Evolutionary conservation across 306 rosid species (phyloP), one percentile per base, ranked within the genome.

Genomic region (Quercus suber): DNA sequence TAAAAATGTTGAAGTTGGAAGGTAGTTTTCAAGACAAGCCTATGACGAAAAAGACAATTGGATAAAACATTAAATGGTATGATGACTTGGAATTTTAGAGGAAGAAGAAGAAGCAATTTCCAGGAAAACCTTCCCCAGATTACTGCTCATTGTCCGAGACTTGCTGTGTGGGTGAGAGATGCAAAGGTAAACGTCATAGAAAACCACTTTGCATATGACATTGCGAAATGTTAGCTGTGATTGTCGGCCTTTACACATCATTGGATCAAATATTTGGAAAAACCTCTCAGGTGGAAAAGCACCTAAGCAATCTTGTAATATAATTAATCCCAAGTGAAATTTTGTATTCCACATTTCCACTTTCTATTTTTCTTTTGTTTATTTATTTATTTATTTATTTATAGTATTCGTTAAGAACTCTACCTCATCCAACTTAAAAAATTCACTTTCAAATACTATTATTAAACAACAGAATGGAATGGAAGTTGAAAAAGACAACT

Each of bases 401-500:
- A 41, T 7, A 41, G 12, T 41, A 12, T 41, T 3, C 43, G 6
- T 55, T 35, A 58, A n/a, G 27, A 21, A 58, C 14, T 19, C 1
- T 19, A 25, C 65, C 7, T 7, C 25, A 19, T 17, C 23, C 14
- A 58, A 41, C 45, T 41, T 41, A 41, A 41, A 41, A 41, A n/a
- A 49, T 21, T 58, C 65, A 58, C 27, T 58, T 21, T 58, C 27
- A 58, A 58, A 58, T 58, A 35, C 41, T 35, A 21, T 21, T 58
- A 58, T 21, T 58, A 58, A 25, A 58, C 2, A 25, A 58, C 0
- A 9, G 53, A 60, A 55, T 43, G 7, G 69, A 17, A 45, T 45
- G 33, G 56, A 21, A 53, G 55, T 55, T n/a, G 79, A 59, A 57
- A 61, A 7, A n/a, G 84, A 76, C 82, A 76, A 59, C 49, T 71